Evolutionary conservation across 2,329 filamentous ascomycete genomes (phyloP).

Genomic region (Exophiala lecanii-corni): DNA sequence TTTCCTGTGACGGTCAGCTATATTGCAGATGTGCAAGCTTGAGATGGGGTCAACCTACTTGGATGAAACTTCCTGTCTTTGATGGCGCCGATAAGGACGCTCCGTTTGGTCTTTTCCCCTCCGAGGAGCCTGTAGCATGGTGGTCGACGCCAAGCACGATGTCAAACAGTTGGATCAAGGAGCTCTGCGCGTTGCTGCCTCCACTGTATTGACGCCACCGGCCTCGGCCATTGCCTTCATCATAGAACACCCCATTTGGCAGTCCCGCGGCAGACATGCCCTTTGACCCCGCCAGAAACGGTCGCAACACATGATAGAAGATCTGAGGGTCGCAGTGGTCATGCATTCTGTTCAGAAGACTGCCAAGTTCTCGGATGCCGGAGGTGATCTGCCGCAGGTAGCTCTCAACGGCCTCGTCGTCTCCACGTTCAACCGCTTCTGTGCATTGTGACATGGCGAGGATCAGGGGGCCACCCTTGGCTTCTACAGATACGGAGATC

Average conservation of each 20-base stretch:
- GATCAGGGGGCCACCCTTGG: slow-evolving; percentile 44
- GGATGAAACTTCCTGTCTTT: slow-evolving; percentile 29
- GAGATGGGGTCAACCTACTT: slow-evolving; percentile 26
- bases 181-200: slow-evolving; percentile 54
- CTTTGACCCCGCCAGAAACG: slow-evolving; percentile 50
- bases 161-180: slow-evolving; percentile 51
- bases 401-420: slow-evolving; percentile 35
- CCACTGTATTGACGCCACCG: slow-evolving; percentile 49
- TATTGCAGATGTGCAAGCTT: background rate
- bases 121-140: slow-evolving; percentile 35
- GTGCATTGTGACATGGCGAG: slow-evolving; percentile 45
- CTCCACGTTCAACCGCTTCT: slow-evolving; percentile 38
- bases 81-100: slow-evolving; percentile 21
- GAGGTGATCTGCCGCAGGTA: slow-evolving; percentile 39
- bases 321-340: slow-evolving; percentile 45
- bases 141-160: slow-evolving; percentile 50
- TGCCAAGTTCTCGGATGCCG: slow-evolving; percentile 39
- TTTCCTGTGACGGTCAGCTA: slow-evolving; percentile 36
- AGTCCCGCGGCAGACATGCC: slow-evolving; percentile 50
- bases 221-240: slow-evolving; percentile 45
- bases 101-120: slow-evolving; percentile 7
- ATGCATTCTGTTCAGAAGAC: slow-evolving; percentile 47
- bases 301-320: slow-evolving; percentile 51
- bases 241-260: slow-evolving; percentile 50
- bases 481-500: slow-evolving; percentile 51